Evolutionary conservation across 2,329 filamentous ascomycete genomes (phyloP), one percentile per base, ranked within the genome.

Genomic region (Aureobasidium sp.): DNA sequence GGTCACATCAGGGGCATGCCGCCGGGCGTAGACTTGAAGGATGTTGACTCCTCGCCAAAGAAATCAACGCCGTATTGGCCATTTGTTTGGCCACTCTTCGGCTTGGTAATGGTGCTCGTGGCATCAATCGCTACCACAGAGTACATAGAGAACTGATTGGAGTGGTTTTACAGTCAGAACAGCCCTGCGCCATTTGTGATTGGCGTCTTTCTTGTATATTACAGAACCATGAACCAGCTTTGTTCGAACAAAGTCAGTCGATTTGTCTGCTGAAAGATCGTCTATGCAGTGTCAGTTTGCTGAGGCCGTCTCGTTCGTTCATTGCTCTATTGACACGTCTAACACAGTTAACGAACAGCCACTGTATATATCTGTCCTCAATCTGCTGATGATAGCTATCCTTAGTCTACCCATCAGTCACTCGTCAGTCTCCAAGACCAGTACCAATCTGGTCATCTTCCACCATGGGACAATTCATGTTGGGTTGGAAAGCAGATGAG

Each of bases 401-500:
- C 11, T 15, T 27, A 48, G 15, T 12, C 31, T 51, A 17, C 42
- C 3, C 22, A 25, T 25, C 9, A 5, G 20, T 44, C 20, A 22
- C 3, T 12, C 5, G 25, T 17, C 39, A 41, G n/a, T 41, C 39
- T 45, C 42, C 15, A 41, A n/a, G 45, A 27, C 4, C n/a, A 36
- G 12, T n/a, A 36, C n/a, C 48, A 22, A 15, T 52, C 48, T 25
- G 27, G 17, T 52, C 48, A 3, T 51, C 48, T 25, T 15, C 22
- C 37, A 55, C 15, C 37, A 55, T 55, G 51, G 37, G 51, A 3
- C 51, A 55, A 17, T 55, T 36, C 8, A 55, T 55, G 36, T 25
- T 55, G 12, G 51, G 53, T 27, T 44, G 39, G 53, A 57, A 45
- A 27, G 53, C 53, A n/a, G 53, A 57, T n/a, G 39, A 57, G 11